phyloP scores from a whole-genome alignment of 2,329 filamentous ascomycete species.

The Fusarium sp. region DNA sequence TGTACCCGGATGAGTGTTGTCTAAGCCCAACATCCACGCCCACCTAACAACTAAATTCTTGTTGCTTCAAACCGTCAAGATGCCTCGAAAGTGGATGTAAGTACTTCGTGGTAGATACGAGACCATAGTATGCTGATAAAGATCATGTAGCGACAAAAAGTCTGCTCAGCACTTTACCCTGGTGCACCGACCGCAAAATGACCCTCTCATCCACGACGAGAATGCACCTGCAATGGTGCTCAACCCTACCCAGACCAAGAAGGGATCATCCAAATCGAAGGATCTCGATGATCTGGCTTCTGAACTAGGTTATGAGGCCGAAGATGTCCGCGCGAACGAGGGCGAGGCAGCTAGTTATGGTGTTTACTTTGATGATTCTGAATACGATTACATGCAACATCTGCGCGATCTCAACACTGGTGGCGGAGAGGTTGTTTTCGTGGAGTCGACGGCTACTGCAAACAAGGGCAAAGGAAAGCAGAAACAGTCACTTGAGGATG shows the following conservation, averaged over 20 bases:
- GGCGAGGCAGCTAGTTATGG: constrained; percentile 95
- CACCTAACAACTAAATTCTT: constrained; percentile 21
- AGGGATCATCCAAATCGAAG: constrained; percentile 61
- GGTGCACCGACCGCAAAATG: constrained; percentile 95
- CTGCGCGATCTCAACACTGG: constrained; percentile 85
- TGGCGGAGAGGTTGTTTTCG: constrained; percentile 81
- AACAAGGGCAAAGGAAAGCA: constrained; percentile 77
- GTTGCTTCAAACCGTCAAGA: constrained; percentile 56
- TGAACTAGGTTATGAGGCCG: constrained; percentile 76
- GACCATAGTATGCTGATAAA: constrained; percentile 11
- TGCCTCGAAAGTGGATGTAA: constrained; percentile 54
- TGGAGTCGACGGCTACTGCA: constrained; percentile 74
- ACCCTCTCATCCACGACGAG: constrained; percentile 94
- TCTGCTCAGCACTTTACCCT: constrained; percentile 92
- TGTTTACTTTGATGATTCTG: constrained; percentile 92
- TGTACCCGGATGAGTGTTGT: constrained; percentile 40
- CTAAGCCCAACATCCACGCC: constrained; percentile 41
- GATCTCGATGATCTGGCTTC: constrained; percentile 78
- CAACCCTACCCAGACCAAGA: constrained; percentile 67
- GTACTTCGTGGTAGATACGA: not conserved
- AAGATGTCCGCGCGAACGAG: constrained; percentile 83
- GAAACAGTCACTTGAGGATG: constrained; percentile 85
- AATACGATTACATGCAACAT: constrained; percentile 99
- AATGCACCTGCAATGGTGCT: constrained; percentile 91
- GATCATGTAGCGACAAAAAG: constrained; percentile 76